phyloP scores from a whole-genome alignment of 83 land plant genomes.

The Picea abies region DNA sequence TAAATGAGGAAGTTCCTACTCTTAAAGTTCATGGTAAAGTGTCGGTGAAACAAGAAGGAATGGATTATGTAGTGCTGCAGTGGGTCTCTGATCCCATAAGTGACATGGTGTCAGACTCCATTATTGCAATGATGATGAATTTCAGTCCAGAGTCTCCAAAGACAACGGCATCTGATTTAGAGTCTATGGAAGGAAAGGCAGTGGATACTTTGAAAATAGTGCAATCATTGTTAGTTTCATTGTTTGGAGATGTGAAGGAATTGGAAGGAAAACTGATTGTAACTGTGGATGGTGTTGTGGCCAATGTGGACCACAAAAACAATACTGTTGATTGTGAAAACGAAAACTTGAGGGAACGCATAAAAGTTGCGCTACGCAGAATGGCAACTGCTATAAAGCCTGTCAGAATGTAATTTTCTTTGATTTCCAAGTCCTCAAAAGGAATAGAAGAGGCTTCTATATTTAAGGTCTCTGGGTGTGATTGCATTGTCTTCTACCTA shows the following conservation, averaged over 20 bases:
- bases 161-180: constrained; percentile 43
- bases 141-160: constrained; percentile 69
- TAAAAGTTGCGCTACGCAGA: constrained; percentile 75
- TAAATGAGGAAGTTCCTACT: constrained; percentile 65
- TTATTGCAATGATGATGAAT: constrained; percentile 88
- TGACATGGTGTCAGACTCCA: constrained; percentile 98
- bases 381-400: constrained; percentile 82
- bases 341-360: constrained; percentile 81
- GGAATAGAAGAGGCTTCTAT: neutral
- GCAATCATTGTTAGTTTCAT: constrained; percentile 74
- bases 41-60: constrained; percentile 78
- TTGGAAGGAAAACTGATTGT: constrained; percentile 76
- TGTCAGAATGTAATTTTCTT: constrained; percentile 4
- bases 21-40: constrained; percentile 84
- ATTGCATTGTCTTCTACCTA: neutral
- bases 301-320: constrained; percentile 68
- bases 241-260: constrained; percentile 94
- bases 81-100: constrained; percentile 96
- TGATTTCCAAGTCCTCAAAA: neutral
- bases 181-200: constrained; percentile 46
- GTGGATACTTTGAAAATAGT: constrained; percentile 70
- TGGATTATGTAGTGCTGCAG: constrained; percentile 73
- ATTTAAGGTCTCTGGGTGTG: neutral
- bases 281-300: constrained; percentile 82
- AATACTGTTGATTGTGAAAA: constrained; percentile 87